Evolutionary conservation across 176 grass and related monocot genomes (phyloP), one percentile per base, ranked within the genome.

Genomic region (Ananas comosus): DNA sequence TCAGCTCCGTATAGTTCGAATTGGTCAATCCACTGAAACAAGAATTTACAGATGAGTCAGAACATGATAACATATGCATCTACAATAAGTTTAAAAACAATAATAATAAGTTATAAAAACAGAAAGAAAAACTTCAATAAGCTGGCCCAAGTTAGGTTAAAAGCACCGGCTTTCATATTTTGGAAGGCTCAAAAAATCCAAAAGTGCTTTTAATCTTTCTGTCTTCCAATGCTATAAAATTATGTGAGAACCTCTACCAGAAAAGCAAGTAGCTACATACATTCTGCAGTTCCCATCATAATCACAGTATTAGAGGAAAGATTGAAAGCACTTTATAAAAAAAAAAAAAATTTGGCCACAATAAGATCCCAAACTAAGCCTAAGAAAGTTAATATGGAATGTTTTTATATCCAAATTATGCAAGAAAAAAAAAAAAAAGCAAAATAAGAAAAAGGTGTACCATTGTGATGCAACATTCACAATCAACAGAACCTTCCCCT

Each of bases 401-500:
- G 12, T 51, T n/a, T 51, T 48, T 22, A n/a, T 50, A 64, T 64
- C 2, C 33, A 42, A 42, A 42, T 42, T 42, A 51, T 50, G 27
- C 16, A 7, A 53, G 3, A 17, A 67, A 19, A 29, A 12, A n/a
- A 72, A 11, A 25, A 42, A 42, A 42, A 42, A 42, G 33, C 33
- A 5, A 42, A 33, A 42, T 42, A 42, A 42, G 33, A 42, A 51
- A 18, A 74, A 70, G 48, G 13, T 61, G 64, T 88, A 99, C 94
- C 89, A 99, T 65, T 93, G 89, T 10, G 94, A 99, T 48, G 94
- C 94, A 12, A 93, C 94, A 72, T 93, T 93, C 21, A 99, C 94
- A 12, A 93, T 88, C 61, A 93, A 87, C 48, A 99, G 74, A 82
- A 84, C 94, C 72, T 93, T 93, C 51, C 85, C 87, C 82, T 93